Conservation (phyloP, 257 asterid genomes). For the Nicotiana noctiflora region DNA sequence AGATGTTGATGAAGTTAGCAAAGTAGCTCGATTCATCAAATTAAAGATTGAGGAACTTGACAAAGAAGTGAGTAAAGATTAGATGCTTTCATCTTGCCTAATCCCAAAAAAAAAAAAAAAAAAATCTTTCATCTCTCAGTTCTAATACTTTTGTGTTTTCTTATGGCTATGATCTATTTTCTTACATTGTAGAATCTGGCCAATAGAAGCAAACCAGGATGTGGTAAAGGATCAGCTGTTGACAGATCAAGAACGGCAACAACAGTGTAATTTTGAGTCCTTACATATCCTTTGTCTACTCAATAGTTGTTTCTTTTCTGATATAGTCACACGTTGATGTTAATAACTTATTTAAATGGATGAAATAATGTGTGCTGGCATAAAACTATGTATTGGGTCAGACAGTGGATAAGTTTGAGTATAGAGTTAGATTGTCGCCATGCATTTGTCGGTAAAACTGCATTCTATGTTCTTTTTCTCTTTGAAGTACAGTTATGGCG, state of each 20-base stretch:
- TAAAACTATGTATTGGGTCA: background rate
- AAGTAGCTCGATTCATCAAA: constrained; percentile 71
- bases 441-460: background rate
- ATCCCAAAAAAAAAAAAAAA: too few relatives aligned
- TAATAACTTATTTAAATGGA: background rate
- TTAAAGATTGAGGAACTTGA: constrained; percentile 83
- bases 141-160: background rate
- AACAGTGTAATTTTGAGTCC: constrained; percentile 55
- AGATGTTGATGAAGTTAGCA: constrained; percentile 96
- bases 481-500: background rate
- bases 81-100: background rate
- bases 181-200: constrained; percentile 55
- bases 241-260: constrained; percentile 96
- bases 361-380: background rate
- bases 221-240: constrained; percentile 92
- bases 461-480: background rate
- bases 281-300: background rate
- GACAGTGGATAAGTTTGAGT: background rate
- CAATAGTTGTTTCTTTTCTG: background rate
- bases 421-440: background rate
- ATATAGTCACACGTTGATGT: background rate
- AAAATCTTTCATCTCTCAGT: background rate
- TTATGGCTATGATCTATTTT: constrained; percentile 1
- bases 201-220: constrained; percentile 82
- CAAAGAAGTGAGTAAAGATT: constrained; percentile 50